phyloP scores from a whole-genome alignment of 2,329 filamentous ascomycete species.

The Didymella glomerata region DNA sequence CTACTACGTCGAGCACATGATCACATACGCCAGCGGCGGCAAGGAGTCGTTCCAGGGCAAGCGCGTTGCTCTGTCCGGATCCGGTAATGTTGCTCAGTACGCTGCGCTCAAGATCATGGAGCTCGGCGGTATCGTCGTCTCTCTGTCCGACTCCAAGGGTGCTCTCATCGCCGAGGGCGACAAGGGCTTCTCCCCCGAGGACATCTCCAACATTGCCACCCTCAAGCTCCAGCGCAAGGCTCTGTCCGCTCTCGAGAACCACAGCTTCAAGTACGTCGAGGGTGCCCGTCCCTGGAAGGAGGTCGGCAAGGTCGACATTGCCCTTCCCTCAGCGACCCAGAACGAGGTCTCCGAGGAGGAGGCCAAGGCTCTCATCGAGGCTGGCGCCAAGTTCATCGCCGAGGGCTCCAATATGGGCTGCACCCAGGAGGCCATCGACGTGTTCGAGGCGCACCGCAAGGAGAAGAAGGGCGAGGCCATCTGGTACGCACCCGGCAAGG shows the following conservation, averaged over 20 bases:
- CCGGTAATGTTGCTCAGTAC: constrained; percentile 97
- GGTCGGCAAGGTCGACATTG: constrained; percentile 88
- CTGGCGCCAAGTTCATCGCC: constrained; percentile 84
- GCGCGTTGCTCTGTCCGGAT: constrained; percentile 93
- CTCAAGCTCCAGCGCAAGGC: constrained; percentile 89
- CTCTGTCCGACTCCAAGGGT: constrained; percentile 92
- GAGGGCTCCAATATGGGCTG: constrained; percentile 99
- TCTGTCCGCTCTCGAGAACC: constrained; percentile 74
- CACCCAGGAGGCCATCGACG: constrained; percentile 92
- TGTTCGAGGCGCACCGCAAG: constrained; percentile 82
- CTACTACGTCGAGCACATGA: constrained; percentile 67
- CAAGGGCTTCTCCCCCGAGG: constrained; percentile 77
- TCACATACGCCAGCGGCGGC: constrained; percentile 79
- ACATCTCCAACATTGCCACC: constrained; percentile 79
- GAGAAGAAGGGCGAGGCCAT: constrained; percentile 74
- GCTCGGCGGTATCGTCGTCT: constrained; percentile 90
- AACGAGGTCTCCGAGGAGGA: constrained; percentile 96
- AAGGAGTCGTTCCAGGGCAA: constrained; percentile 88
- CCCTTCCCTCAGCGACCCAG: constrained; percentile 92
- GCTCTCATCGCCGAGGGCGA: constrained; percentile 77
- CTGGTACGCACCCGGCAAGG: constrained; percentile 97
- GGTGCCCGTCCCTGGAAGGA: constrained; percentile 92
- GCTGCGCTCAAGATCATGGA: constrained; percentile 96
- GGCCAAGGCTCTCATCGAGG: constrained; percentile 79
- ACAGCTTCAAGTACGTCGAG: constrained; percentile 84